These are phyloP conservation scores for Lojkania enalia DNA, from an alignment of 2,329 filamentous ascomycete genomes.

Conservation along the genomic window DNA sequence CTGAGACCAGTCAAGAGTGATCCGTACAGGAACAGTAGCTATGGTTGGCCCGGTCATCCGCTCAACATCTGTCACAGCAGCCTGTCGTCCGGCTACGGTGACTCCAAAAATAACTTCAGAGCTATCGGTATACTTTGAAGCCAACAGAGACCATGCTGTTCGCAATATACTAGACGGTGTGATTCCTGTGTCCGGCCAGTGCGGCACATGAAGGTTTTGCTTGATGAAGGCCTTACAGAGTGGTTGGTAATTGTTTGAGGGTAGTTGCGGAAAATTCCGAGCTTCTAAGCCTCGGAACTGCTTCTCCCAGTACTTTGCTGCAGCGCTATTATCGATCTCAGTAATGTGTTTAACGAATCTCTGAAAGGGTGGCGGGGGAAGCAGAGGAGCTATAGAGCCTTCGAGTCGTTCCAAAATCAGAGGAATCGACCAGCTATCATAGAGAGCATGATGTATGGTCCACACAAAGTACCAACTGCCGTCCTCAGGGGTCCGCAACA, in stretches of 20 bases:
- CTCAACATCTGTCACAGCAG: slow-evolving; percentile 1
- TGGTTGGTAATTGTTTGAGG: slow-evolving; percentile 1
- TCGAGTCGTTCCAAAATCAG: slow-evolving; percentile 38
- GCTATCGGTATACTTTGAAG: not conserved
- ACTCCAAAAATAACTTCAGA: slow-evolving; percentile 3
- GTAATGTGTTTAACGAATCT: slow-evolving; percentile 5
- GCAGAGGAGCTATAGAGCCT: not conserved
- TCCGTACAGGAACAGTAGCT: slow-evolving; percentile 7
- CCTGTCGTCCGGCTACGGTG: slow-evolving; percentile 4
- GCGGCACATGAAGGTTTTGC: not conserved
- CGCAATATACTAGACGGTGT: slow-evolving; percentile 1
- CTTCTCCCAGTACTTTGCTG: not conserved
- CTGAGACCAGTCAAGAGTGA: slow-evolving; percentile 2
- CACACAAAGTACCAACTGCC: slow-evolving; percentile 24
- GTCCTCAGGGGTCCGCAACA: slow-evolving; percentile 33
- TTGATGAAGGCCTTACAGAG: not conserved
- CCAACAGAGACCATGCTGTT: slow-evolving; percentile 3
- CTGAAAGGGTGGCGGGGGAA: not conserved
- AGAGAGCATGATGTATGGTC: slow-evolving; percentile 37
- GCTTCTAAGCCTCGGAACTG: slow-evolving; percentile 2
- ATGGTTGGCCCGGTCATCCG: slow-evolving; percentile 3
- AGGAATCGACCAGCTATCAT: slow-evolving; percentile 41
- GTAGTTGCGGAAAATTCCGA: slow-evolving; percentile 1
- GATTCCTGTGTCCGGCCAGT: slow-evolving; percentile 1
- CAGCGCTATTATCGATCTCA: not conserved